These are phyloP conservation scores for Cladosporium sp. DNA, from an alignment of 2,329 filamentous ascomycete genomes.

Conservation along the genomic window DNA sequence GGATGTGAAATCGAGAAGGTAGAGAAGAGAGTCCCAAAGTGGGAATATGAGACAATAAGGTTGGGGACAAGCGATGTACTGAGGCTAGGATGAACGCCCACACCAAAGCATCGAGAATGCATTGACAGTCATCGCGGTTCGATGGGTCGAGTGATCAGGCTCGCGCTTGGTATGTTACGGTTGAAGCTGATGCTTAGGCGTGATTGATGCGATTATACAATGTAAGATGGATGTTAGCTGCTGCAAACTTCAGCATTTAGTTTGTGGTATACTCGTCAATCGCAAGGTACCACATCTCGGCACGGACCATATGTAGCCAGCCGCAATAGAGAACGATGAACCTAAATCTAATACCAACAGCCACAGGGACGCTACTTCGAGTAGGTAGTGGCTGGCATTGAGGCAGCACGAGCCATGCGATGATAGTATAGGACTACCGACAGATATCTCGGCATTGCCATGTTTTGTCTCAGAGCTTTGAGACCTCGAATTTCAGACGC, in stretches of 20 bases:
- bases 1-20: constrained; percentile 1
- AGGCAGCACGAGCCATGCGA: background rate
- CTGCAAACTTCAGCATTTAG: background rate
- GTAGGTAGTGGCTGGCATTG: constrained; percentile 1
- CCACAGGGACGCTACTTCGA: background rate
- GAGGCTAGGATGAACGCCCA: background rate
- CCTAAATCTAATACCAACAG: background rate
- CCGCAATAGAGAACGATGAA: background rate
- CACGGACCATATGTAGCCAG: background rate
- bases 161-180: no score
- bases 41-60: constrained; percentile 6
- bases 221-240: background rate
- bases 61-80: constrained; percentile 6
- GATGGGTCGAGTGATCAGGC: no score
- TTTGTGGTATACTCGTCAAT: background rate
- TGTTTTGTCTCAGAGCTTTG: background rate
- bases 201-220: background rate
- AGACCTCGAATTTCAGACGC: background rate
- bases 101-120: background rate
- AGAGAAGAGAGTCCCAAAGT: background rate
- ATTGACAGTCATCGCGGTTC: background rate
- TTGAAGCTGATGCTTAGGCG: background rate
- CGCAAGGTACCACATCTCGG: background rate
- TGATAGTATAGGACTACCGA: background rate
- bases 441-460: background rate